These are phyloP conservation scores for Aspergillus fijiensis DNA, from an alignment of 2,329 filamentous ascomycete genomes.

Conservation along the genomic window DNA sequence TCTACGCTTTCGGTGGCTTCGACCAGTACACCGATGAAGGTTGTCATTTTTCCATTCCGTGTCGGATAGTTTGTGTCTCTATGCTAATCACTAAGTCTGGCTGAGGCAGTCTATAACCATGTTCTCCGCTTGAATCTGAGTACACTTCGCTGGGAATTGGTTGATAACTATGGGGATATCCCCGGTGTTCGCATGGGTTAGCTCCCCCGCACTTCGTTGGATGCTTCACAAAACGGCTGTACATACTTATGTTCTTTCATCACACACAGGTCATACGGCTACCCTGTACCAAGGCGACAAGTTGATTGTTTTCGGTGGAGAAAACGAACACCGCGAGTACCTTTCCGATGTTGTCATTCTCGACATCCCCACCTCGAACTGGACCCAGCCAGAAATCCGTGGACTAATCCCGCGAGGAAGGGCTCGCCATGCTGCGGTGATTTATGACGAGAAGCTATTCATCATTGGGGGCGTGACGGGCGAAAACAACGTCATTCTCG, in stretches of 20 bases:
- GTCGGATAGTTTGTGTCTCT: conserved; percentile 1
- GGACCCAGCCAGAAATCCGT: conserved; percentile 86
- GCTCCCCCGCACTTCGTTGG: conserved; percentile 24
- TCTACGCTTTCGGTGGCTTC: conserved; percentile 97
- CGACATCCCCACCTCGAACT: conserved; percentile 88
- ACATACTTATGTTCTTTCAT: not conserved
- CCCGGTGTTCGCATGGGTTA: conserved; percentile 94
- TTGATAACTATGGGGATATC: conserved; percentile 98
- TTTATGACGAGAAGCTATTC: conserved; percentile 95
- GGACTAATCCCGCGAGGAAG: conserved; percentile 85
- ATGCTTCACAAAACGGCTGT: not conserved
- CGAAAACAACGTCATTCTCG: conserved; percentile 85
- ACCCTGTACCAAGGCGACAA: conserved; percentile 93
- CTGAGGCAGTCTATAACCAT: conserved; percentile 78
- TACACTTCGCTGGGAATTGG: conserved; percentile 88
- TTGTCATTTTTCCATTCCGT: conserved; percentile 24
- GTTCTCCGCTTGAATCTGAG: conserved; percentile 84
- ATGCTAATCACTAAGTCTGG: conserved; percentile 7
- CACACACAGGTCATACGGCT: conserved; percentile 75
- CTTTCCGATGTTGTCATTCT: conserved; percentile 95
- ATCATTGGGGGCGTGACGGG: conserved; percentile 95
- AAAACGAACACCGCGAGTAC: conserved; percentile 96
- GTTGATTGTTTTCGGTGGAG: conserved; percentile 93
- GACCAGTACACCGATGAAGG: conserved; percentile 98
- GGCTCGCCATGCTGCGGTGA: conserved; percentile 87